Evolutionary conservation across 768 basidiomycete species (phyloP), one percentile per base, ranked within the genome.

Genomic region (Agrocybe pediades): DNA sequence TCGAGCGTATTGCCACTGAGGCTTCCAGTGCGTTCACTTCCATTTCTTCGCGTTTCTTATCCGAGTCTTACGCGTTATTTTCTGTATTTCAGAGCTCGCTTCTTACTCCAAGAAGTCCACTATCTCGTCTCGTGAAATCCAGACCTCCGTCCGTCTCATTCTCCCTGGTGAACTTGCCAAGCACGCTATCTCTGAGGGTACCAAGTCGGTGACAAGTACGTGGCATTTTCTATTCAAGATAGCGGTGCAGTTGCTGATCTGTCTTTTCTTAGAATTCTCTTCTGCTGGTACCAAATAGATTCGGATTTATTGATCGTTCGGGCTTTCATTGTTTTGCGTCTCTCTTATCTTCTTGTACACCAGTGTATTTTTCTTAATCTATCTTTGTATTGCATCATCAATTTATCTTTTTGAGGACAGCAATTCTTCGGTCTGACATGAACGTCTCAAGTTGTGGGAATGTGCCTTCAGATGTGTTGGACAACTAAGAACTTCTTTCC

Each of bases 51-150:
- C 9, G 17, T 43, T 11, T 46, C 17, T 41, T 0, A 39, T 21
- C n/a, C 1, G 13, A 8, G 27, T 49, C 43, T 57, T 9, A 58
- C 48, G 47, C 51, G 46, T 53, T 9, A 42, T 21, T 55, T 25
- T 2, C 33, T 54, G 55, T 49, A 62, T 53, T 55, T 49, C 63
- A 93, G 91, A 96, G 76, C 93, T 98, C 66, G 94, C 95, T 51
- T 84, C 92, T 1, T 98, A 98, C 82, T 97, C 95, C 51, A 96
- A 98, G 85, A 96, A 97, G 75, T 97, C 96, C 2, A 98, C 96
- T 41, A 98, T 98, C 71, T 96, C 95, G 17, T 97, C 94, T 20
- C 91, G 96, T 55, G 96, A 98, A 75, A 98, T 98, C 67, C 96
- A 98, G 75, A 98, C 96, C 25, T 83, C 92, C 36, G 95, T 97